Conservation (phyloP, 208 protist genomes). For the Jaenimonas drosophilae region DNA sequence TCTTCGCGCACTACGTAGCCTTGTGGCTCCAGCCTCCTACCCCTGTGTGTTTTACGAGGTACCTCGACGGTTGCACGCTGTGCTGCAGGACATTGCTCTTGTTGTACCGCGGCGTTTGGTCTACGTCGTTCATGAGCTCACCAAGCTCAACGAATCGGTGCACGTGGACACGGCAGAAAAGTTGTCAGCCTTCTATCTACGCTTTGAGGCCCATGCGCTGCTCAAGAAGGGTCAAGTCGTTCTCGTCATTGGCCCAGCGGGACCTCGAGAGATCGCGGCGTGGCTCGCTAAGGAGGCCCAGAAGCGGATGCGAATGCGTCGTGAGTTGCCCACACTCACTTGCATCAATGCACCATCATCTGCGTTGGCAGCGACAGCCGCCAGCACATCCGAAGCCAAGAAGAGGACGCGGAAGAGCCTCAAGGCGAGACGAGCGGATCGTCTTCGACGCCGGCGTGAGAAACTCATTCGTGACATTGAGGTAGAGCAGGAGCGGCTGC, state of each 20-base stretch:
- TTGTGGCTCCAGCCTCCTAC: constrained; percentile 41
- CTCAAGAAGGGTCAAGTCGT: constrained; percentile 77
- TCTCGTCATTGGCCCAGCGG: constrained; percentile 65
- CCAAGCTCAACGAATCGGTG: constrained; percentile 85
- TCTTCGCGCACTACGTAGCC: constrained; percentile 48
- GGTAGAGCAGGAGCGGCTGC: constrained; percentile 64
- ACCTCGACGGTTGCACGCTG: constrained; percentile 60
- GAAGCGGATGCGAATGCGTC: constrained; percentile 47
- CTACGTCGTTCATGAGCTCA: constrained; percentile 79
- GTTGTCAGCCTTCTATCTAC: constrained; percentile 63
- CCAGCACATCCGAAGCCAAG: not conserved
- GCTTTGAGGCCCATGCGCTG: constrained; percentile 53
- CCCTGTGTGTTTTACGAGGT: constrained; percentile 87
- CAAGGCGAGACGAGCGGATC: not conserved
- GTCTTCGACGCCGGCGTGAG: constrained; percentile 11
- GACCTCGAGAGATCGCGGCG: constrained; percentile 42
- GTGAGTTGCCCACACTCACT: constrained; percentile 24
- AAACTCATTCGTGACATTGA: constrained; percentile 58
- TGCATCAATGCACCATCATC: not conserved
- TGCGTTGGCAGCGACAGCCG: not conserved
- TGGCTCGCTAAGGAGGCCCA: constrained; percentile 38
- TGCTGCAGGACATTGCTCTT: constrained; percentile 76
- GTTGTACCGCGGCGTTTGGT: constrained; percentile 64
- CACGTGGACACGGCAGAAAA: constrained; percentile 72
- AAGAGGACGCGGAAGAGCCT: constrained; percentile 6